Evolutionary conservation across 495 filamentous ascomycete genomes (phyloP), one percentile per base, ranked within the genome.

Genomic region (Aspergillus bridgeri): DNA sequence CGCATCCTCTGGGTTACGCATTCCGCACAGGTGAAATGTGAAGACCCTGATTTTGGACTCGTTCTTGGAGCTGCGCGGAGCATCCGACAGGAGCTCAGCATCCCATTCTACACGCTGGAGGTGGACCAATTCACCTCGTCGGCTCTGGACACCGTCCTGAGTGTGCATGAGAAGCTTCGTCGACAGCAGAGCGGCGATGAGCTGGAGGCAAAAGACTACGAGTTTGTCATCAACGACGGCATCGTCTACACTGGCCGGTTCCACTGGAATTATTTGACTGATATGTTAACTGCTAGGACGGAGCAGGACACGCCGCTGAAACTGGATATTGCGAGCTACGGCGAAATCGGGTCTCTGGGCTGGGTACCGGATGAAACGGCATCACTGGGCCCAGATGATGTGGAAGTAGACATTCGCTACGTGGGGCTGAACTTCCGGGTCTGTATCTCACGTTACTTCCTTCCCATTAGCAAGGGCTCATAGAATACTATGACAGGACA

Each of bases 61-160:
- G 61, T 74, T 3, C 46, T 77, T 2, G 79, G 79, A 2, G 18
- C 73, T 0, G 74, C 78, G 5, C 62, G 80, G 15, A 70, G 73
- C 0, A 57, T 80, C 2, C 71, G 80, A 8, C 58, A 63, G 4
- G 79, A 81, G 62, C 49, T 74, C 24, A 21, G 61, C 0, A 29
- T 77, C 0, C 63, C 74, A 18, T 72, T 81, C 48, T 68, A 71
- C 11, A 80, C 77, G 0, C 64, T 73, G 5, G 79, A 83, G 58
- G 50, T 78, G 11, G 74, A 79, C 6, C 11, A 49, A 20, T 21
- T 72, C 13, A 48, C 54, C 15, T 25, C 23, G 0, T 24, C 65
- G 1, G 23, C 60, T 0, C 49, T 65, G 0, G 53, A 43, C n/a
- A 22, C 57, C n/a, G 42, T 68, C 1, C 25, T 62, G 8, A 44